phyloP scores from a whole-genome alignment of 176 grass and related monocot genomes.

The Eremochloa ophiuroides region DNA sequence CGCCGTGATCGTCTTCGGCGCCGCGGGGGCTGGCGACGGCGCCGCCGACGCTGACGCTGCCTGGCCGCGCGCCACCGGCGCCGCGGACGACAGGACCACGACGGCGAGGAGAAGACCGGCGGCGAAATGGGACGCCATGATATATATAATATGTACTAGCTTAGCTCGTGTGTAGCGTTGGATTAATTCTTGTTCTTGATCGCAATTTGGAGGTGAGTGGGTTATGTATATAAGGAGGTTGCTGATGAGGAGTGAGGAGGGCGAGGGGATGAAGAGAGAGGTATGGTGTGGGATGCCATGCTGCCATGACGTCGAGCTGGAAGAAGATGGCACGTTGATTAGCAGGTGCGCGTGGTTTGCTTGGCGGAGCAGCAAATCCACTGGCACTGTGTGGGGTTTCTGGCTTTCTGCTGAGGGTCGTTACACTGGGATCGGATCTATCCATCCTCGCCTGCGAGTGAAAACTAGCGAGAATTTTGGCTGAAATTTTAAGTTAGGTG shows the following conservation, averaged over 20 bases:
- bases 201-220: background rate
- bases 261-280: background rate
- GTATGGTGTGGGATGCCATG: background rate
- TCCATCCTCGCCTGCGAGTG: background rate
- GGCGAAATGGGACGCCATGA: background rate
- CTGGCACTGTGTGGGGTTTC: background rate
- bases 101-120: background rate
- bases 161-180: background rate
- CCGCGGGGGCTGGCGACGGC: slow-evolving; percentile 22
- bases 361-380: background rate
- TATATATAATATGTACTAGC: background rate
- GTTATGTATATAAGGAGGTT: background rate
- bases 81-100: background rate
- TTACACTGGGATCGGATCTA: background rate
- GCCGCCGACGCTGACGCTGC: background rate
- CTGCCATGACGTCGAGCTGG: slow-evolving; percentile 23
- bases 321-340: slow-evolving; percentile 41
- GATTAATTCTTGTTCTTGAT: background rate
- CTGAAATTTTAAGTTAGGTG: too few species aligned
- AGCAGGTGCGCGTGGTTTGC: slow-evolving; percentile 28
- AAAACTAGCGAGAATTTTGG: background rate
- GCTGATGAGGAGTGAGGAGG: background rate
- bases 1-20: slow-evolving; percentile 59
- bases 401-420: background rate
- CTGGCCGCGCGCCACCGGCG: background rate